Conservation (phyloP, 768 basidiomycete species). For the Coprinopsis marcescibilis region DNA sequence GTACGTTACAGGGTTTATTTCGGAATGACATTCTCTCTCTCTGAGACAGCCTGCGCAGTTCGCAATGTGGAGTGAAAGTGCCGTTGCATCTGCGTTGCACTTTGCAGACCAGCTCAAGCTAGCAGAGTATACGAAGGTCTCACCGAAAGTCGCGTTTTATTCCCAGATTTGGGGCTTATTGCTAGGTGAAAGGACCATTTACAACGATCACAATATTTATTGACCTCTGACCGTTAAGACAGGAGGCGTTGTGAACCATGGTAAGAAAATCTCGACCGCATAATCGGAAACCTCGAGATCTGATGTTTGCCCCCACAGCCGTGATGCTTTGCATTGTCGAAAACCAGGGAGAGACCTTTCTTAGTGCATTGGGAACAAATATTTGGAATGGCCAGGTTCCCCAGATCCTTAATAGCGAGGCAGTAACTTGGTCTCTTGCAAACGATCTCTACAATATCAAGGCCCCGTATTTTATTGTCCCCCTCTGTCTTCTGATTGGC, state of each 20-base stretch:
- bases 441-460: conserved; percentile 48
- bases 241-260: conserved; percentile 35
- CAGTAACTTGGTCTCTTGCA: conserved; percentile 61
- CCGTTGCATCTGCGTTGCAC: conserved; percentile 46
- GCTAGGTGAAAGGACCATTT: conserved; percentile 34
- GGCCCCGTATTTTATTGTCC: conserved; percentile 54
- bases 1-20: conserved; percentile 24
- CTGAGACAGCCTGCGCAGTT: conserved; percentile 30
- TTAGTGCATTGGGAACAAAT: conserved; percentile 49
- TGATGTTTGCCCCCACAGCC: conserved; percentile 31
- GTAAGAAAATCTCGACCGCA: conserved; percentile 16
- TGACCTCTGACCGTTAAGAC: neutral
- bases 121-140: conserved; percentile 65
- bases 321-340: conserved; percentile 55
- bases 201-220: neutral
- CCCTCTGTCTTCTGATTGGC: conserved; percentile 48
- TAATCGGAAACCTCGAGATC: neutral
- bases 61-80: conserved; percentile 64
- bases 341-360: conserved; percentile 47
- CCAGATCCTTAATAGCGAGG: conserved; percentile 50
- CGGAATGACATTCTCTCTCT: neutral
- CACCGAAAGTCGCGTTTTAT: conserved; percentile 59
- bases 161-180: conserved; percentile 65
- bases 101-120: conserved; percentile 64
- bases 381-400: conserved; percentile 54